Evolutionary conservation across 768 basidiomycete genomes (phyloP).

Genomic region (Pisolithus albus): DNA sequence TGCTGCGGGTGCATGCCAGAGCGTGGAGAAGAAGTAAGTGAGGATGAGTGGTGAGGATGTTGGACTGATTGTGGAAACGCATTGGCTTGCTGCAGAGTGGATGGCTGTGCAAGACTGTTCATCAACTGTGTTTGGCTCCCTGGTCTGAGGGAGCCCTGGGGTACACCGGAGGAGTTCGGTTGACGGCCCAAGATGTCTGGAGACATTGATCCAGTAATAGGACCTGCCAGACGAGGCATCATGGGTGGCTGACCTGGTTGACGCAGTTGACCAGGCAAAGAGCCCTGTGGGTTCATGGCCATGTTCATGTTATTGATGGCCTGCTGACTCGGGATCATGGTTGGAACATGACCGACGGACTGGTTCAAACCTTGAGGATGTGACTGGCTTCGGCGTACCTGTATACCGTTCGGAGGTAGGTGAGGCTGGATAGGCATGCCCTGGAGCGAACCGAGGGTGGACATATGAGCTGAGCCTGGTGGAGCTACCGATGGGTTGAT

Average conservation of each 20-base stretch:
- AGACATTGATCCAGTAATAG: slow-evolving; percentile 33
- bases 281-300: slow-evolving; percentile 39
- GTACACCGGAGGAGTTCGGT: slow-evolving; percentile 32
- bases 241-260: slow-evolving; percentile 31
- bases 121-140: slow-evolving; percentile 45
- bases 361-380: slow-evolving; percentile 47
- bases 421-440: slow-evolving; percentile 36
- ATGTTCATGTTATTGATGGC: slow-evolving; percentile 34
- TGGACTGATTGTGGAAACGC: slow-evolving; percentile 21
- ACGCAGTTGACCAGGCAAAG: slow-evolving; percentile 33
- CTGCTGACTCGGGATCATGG: slow-evolving; percentile 32
- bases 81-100: slow-evolving; percentile 3
- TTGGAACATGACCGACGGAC: slow-evolving; percentile 27
- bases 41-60: slow-evolving; percentile 25
- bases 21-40: slow-evolving; percentile 26
- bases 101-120: slow-evolving; percentile 35
- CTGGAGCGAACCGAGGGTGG: slow-evolving; percentile 32
- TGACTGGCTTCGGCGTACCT: slow-evolving; percentile 49
- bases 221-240: slow-evolving; percentile 26
- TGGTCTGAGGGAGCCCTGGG: slow-evolving; percentile 37
- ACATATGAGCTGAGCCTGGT: slow-evolving; percentile 23
- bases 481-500: slow-evolving; percentile 24
- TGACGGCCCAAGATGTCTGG: slow-evolving; percentile 41
- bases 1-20: slow-evolving; percentile 23
- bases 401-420: slow-evolving; percentile 29